Base-by-base conservation (phyloP, 139 green algal species). In the Coelastrella sp. region DNA sequence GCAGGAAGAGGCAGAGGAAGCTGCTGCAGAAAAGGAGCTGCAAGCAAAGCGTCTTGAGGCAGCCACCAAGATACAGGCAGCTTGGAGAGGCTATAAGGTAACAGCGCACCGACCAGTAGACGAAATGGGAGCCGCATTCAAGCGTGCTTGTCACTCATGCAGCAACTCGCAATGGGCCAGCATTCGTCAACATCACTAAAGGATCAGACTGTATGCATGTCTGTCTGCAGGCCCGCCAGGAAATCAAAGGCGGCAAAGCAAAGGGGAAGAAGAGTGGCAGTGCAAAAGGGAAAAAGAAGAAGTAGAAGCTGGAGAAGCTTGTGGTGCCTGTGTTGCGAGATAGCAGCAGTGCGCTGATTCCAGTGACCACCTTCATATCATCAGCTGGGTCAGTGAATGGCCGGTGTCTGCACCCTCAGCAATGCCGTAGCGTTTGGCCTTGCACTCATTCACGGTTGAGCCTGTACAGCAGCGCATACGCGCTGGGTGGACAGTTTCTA, bases 71-170 rank as follows among this genome's bases (percentile, higher is more conserved):
- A 91, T 92, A 47, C 88, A 94, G 85, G 91, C 89, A 80, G 79
- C 82, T 3, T 94, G 91, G 91, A 76, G 89, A 4, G 91, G 91
- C 23, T 87, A 75, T 57, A 91, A 91, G 87, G 87, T 91, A 66
- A 20, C 75, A 58, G 16, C 66, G 57, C 7, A 47, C 32, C 32
- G 32, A 47, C 32, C 32, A 47, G 32, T 1, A 47, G 32, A 47
- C 32, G 32, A 47, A 47, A 47, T 47, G 32, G 32, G 32, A 47
- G 32, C 32, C 32, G 32, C 32, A 47, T 47, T 47, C 32, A 47
- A 47, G 32, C 32, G 32, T 47, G 32, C 32, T 47, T 1, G 32
- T 47, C 32, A 47, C 32, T 47, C 32, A 47, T 47, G 32, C 0
- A 47, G 32, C 32, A 47, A 47, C 32, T 47, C 32, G 32, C 32